Percentiles rank a stretch among this genome's conserved stretches.
phyloP scores from a whole-genome alignment of 2,329 filamentous ascomycete genomes.

The Zymoseptoria ardabiliae region DNA sequence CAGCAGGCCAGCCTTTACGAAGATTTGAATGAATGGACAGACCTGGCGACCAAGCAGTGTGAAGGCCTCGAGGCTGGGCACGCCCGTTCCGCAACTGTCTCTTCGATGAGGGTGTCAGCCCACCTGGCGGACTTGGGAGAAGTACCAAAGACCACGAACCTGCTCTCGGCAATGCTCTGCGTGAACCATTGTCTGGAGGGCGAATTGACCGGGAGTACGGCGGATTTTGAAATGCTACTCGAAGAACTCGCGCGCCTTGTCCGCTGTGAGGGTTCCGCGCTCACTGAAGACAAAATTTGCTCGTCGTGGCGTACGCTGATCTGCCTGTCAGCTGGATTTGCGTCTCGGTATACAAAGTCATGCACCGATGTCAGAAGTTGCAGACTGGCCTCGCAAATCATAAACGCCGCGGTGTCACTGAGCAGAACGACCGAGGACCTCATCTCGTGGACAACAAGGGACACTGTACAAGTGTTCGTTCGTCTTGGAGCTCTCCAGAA shows the following conservation, averaged over 20 bases:
- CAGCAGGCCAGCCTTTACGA: conserved; percentile 7
- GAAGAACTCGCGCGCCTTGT: conserved; percentile 14
- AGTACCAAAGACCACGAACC: background rate
- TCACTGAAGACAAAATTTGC: background rate
- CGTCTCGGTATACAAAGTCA: conserved; percentile 21
- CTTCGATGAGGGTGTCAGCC: conserved; percentile 1
- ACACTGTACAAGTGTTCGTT: conserved; percentile 56
- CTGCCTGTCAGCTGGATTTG: conserved; percentile 20
- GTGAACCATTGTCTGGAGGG: conserved; percentile 8
- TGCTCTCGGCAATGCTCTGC: background rate
- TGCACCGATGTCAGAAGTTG: conserved; percentile 9
- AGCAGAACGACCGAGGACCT: conserved; percentile 17
- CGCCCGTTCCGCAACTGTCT: conserved; percentile 13
- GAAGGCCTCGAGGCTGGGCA: conserved; percentile 12
- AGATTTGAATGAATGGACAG: conserved; percentile 9
- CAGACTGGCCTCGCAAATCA: conserved; percentile 12
- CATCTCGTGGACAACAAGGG: conserved; percentile 37
- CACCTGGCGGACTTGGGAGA: background rate
- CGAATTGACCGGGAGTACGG: conserved; percentile 15
- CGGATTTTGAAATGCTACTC: conserved; percentile 24
- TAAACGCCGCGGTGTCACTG: conserved; percentile 13
- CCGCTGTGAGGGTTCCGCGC: background rate
- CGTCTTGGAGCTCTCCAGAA: conserved; percentile 50
- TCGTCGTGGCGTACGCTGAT: conserved; percentile 1
- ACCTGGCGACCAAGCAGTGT: conserved; percentile 8